Base-by-base conservation (phyloP, 2,329 filamentous ascomycete genomes). In the Penicillium sp. region DNA sequence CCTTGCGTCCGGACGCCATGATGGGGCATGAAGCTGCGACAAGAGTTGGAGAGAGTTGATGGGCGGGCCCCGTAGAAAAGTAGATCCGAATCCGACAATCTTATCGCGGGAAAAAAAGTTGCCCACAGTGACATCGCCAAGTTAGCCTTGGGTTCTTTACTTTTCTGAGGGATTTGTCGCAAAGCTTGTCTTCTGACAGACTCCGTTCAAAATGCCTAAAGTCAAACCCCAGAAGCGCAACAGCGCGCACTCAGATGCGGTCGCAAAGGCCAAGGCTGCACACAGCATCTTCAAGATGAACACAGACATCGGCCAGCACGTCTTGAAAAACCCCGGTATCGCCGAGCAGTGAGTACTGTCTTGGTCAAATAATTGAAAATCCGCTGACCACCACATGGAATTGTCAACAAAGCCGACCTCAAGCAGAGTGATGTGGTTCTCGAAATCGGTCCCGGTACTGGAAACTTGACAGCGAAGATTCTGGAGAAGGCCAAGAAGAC, bases 231-330 rank as follows among this genome's bases (percentile, higher is more conserved):
- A 71, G 49, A 84, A 83, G 74, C 80, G 80, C 69, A 75, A 79
- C 60, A 74, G 74, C 53, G 71, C 75, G 8, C 62, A 68, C 22
- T 66, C 69, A 10, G 69, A 74, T 53, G 67, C 74, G 33, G 69
- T 73, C 38, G 67, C 73, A 46, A 82, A 83, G 69, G 66, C 76
- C 20, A 71, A 74, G 35, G 74, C 77, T 5, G 77, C 78, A 38
- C 91, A 95, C 76, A 92, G 89, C 64, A 90, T 96, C 73, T 97
- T 97, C 83, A 95, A 95, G 72, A 95, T 96, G 84, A 96, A 95
- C 79, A 94, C 88, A 63, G 84, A 92, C 71, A 83, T 94, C 60
- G 91, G 92, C 63, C 85, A 89, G 69, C 90, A 97, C 72, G 94
- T 99, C 56, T 81, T 97, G 60, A 96, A 96, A 72, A 95, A 95